Base-by-base conservation (phyloP, 164 flowering plant genomes). In the Aristolochia contorta region DNA sequence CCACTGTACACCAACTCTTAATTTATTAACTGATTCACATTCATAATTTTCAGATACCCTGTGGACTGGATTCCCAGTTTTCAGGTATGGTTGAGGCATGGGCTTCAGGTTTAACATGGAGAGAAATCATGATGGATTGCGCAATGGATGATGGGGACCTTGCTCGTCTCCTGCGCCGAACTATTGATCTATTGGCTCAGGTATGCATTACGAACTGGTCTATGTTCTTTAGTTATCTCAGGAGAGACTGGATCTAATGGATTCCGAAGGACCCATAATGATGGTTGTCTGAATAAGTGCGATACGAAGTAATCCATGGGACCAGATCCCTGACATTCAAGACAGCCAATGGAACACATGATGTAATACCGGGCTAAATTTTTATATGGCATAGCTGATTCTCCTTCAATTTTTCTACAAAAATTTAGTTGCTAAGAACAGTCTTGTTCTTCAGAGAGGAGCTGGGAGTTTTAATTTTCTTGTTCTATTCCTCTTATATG, bases 121-220 rank as follows among this genome's bases (percentile, higher is more conserved):
- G 84, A 73, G 97, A 93, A 74, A 79, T 90, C 55, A 88, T 84
- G 96, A 89, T 87, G 99, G 99, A 93, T 37, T 83, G 92, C 72
- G 97, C 99, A 59, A 85, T 93, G 96, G 99, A 93, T 65, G 99
- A 93, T 64, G 97, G 98, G 14, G 97, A 93, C 75, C 68, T 93
- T 41, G 91, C 97, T 63, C 97, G 99, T 22, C 86, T 93, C 41
- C 67, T 90, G 54, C 72, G 97, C 47, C 75, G 97, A 47, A 81
- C 97, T 16, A 86, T 86, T 59, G 96, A 93, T 72, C 56, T 93
- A 41, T 74, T 93, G 67, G 90, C 86, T 67, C 96, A 87, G 82
- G 88, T 83, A 70, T 50, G 60, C 27, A 12, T 37, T 27, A 18
- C 19, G 4, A 49, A 18, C 53, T 49, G 16, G 19, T 49, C 4